phyloP scores from a whole-genome alignment of 2,329 filamentous ascomycete species.

The Pyrenophora seminiperda region DNA sequence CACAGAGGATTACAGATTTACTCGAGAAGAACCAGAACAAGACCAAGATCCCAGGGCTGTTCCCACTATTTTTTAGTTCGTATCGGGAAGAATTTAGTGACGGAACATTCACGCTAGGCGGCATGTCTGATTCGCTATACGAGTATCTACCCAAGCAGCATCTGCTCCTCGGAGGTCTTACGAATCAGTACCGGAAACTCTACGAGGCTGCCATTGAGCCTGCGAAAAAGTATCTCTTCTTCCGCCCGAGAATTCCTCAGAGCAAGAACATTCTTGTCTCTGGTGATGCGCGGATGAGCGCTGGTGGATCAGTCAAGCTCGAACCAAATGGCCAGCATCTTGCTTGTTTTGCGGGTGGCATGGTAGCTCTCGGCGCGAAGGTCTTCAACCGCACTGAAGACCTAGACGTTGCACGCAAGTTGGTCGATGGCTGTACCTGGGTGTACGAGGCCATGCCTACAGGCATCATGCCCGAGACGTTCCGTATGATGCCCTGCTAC shows the following conservation, averaged over 20 bases:
- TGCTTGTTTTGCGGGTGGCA: slow-evolving; percentile 61
- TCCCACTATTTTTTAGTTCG: slow-evolving; percentile 44
- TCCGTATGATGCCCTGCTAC: slow-evolving; percentile 51
- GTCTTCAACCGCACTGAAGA: slow-evolving; percentile 58
- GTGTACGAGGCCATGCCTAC: slow-evolving; percentile 56
- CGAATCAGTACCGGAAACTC: slow-evolving; percentile 72
- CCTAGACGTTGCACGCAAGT: slow-evolving; percentile 55
- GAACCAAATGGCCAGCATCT: slow-evolving; percentile 57
- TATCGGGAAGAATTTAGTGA: slow-evolving; percentile 37
- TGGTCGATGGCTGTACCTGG: slow-evolving; percentile 63
- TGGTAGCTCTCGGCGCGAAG: slow-evolving; percentile 59
- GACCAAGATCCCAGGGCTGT: slow-evolving; percentile 46
- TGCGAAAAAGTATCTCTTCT: slow-evolving; percentile 75
- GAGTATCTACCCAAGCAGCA: slow-evolving; percentile 68
- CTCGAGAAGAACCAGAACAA: slow-evolving; percentile 44
- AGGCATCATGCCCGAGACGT: slow-evolving; percentile 62
- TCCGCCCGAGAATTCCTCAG: slow-evolving; percentile 72
- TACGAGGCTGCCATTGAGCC: slow-evolving; percentile 71
- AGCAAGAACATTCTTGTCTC: slow-evolving; percentile 75
- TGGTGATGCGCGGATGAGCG: slow-evolving; percentile 57
- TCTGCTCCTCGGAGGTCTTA: slow-evolving; percentile 75
- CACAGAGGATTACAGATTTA: slow-evolving; percentile 43
- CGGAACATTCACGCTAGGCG: slow-evolving; percentile 58
- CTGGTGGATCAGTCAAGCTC: slow-evolving; percentile 51
- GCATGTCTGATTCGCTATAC: slow-evolving; percentile 62